Evolutionary conservation across 345 rosid species (phyloP), one percentile per base, ranked within the genome.

Genomic region (Bruguiera parviflora): DNA sequence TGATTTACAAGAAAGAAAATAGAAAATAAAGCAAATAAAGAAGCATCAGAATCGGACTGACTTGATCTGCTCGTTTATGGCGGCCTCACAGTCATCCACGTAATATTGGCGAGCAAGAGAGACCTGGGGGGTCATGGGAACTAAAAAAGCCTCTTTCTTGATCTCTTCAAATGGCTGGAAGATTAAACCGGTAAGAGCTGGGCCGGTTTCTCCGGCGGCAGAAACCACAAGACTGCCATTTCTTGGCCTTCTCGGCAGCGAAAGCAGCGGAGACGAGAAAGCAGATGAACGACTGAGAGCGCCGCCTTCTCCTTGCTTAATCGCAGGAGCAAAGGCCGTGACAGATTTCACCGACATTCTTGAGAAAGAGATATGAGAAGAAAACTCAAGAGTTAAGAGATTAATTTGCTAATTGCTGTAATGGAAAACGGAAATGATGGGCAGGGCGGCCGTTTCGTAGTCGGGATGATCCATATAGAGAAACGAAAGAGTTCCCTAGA

Each of bases 41-140:
- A 33, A 33, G 9, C 37, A 33, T 33, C 37, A 8, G 15, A 24
- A 55, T n/a, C 27, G 1, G 11, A 77, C 84, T 68, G 72, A 91
- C 97, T 91, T 91, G 89, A 91, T 91, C 74, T 89, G 97, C 87
- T 89, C 97, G 20, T 89, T 91, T 25, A 89, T 59, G 8, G 85
- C 90, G 7, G 91, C 83, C 78, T 89, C 97, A 58, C 80, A 64
- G 19, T 80, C 80, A n/a, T 86, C 84, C 2, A 59, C 53, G 25
- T 37, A 91, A 1, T 29, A 43, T 66, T 91, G 97, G 65, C 97
- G 92, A 78, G 92, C 95, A 21, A 89, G 84, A 19, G 97, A 91
- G 46, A 64, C 71, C 0, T 75, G 63, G 20, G 82, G 84, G 20
- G 85, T 52, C 53, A 85, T 59, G 0, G 97, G 96, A 47, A 91